phyloP scores from a whole-genome alignment of 139 green algal species.

The Desmodesmus armatus region DNA sequence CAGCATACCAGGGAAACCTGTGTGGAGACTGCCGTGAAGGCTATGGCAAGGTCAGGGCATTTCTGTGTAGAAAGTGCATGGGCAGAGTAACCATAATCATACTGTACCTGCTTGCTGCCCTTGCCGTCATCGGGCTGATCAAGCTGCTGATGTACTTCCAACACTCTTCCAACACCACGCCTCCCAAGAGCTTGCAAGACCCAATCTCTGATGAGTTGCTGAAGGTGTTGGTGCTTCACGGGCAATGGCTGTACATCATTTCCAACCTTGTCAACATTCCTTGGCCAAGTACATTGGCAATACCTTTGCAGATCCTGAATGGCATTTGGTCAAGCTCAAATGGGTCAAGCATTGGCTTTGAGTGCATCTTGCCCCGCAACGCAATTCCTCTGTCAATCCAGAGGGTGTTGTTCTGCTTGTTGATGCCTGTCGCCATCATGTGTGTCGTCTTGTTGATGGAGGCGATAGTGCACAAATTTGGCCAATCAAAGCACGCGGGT shows the following conservation, averaged over 20 bases:
- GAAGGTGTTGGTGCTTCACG: background rate
- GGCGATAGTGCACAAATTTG: background rate
- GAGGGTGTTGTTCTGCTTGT: background rate
- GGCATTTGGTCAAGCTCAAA: background rate
- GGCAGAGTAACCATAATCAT: background rate
- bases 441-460: background rate
- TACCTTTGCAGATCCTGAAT: background rate
- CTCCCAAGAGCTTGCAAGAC: background rate
- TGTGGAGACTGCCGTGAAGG: background rate
- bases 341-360: background rate
- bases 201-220: background rate
- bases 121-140: background rate
- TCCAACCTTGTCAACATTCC: background rate
- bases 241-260: background rate
- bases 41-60: background rate
- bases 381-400: background rate
- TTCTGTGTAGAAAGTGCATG: background rate
- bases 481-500: background rate
- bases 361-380: background rate
- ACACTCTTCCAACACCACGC: too few relatives aligned
- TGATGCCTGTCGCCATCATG: conserved; percentile 3
- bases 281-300: background rate
- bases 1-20: background rate
- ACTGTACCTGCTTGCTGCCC: background rate
- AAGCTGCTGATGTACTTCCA: background rate